Conservation (phyloP, 2,329 filamentous ascomycete species). For the Nothophoma quercina region DNA sequence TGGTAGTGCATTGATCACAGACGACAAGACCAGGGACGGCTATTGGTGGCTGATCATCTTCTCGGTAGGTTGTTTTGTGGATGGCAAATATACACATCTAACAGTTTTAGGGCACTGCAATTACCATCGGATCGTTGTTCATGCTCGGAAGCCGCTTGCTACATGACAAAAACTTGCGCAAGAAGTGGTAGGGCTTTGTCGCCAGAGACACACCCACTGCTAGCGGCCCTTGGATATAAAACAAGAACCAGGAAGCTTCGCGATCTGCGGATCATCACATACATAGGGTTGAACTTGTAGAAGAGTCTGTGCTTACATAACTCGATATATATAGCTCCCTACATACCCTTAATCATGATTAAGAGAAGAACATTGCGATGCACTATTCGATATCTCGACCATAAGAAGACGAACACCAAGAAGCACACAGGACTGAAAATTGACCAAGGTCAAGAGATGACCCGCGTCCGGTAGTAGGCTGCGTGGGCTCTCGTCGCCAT, state of each 20-base stretch:
- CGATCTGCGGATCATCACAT: neutral
- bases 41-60: conserved; percentile 38
- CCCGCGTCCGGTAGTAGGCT: no score
- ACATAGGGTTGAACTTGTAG: neutral
- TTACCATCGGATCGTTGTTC: conserved; percentile 25
- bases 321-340: neutral
- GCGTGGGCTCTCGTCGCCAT: no score
- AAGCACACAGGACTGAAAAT: no score
- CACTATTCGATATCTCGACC: no score
- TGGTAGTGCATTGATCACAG: conserved; percentile 57
- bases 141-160: conserved; percentile 32
- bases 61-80: conserved; percentile 23
- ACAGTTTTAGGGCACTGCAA: conserved; percentile 20
- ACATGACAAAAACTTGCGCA: conserved; percentile 22
- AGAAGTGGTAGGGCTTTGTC: conserved; percentile 22
- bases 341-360: neutral
- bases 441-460: no score
- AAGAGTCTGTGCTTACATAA: neutral
- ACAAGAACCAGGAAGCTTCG: neutral
- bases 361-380: no score
- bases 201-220: no score
- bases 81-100: neutral
- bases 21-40: conserved; percentile 25
- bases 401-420: no score
- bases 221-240: no score